Evolutionary conservation across 2,329 filamentous ascomycete species (phyloP), one percentile per base, ranked within the genome.

Genomic region (Aspergillus fumigatiaffinis): DNA sequence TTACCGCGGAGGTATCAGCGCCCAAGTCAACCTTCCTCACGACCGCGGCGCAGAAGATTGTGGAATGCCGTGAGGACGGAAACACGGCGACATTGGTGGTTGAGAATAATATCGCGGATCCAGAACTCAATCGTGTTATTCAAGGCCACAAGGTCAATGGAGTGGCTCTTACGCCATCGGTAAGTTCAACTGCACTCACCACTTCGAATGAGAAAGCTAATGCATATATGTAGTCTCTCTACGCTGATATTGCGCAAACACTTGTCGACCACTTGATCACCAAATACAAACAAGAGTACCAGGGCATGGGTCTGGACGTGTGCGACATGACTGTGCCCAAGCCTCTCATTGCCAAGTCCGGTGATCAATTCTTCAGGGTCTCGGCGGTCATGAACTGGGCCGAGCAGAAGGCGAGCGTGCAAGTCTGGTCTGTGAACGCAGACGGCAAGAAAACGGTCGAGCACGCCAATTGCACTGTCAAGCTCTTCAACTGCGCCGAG

Each of bases 301-400:
- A 69, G 28, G 65, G 65, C 2, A 54, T 62, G 17, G 70, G 72
- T 5, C 64, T 73, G 23, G 70, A 76, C 55, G 65, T 76, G 12
- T 70, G 68, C 53, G 62, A 74, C 9, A 67, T 77, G 60, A 61
- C 63, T 8, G 70, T 76, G 9, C 65, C 70, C 2, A 74, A 73
- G 55, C 85, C 87, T 35, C 77, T 92, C 58, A 88, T 92, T 51
- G 67, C 71, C 21, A 72, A 73, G 57, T 67, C 65, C n/a, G 73
- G 73, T 21, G 67, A 71, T 51, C 73, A 76, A 48, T 68, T 72
- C 1, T 70, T 77, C 63, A 72, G 70, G 23, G 65, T 72, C 17
- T 70, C 68, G 20, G 73, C 73, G n/a, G 71, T 66, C 12, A 66
- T 69, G 17, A 70, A 75, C 52, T 75, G 74, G 70, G 63, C 63